These are phyloP conservation scores for Mycena filopes DNA, from an alignment of 768 basidiomycete species.

Conservation along the genomic window DNA sequence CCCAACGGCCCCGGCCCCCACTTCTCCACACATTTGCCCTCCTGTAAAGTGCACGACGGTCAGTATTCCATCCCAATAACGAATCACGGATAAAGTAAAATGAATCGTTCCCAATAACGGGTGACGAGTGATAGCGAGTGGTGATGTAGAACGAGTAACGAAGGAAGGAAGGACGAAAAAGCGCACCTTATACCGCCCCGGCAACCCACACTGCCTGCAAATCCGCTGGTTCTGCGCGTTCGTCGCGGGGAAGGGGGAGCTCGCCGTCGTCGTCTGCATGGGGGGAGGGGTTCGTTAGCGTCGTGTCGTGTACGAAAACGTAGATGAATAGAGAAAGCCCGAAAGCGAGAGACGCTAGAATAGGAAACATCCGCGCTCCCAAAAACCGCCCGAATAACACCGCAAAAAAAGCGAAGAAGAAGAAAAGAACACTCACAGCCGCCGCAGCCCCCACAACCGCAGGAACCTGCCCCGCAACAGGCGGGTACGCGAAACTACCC, in stretches of 20 bases:
- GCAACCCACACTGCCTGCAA: slow-evolving; percentile 78
- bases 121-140: too few species aligned
- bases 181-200: slow-evolving; percentile 71
- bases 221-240: slow-evolving; percentile 79
- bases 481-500: background rate
- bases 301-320: background rate
- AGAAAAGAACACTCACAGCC: background rate
- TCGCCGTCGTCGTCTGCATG: background rate
- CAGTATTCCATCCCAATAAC: too few species aligned
- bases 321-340: background rate
- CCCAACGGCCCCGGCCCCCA: slow-evolving; percentile 89
- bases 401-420: background rate
- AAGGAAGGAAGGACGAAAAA: background rate
- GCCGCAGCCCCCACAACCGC: background rate
- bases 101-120: too few species aligned
- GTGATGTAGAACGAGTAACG: too few species aligned
- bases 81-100: too few species aligned
- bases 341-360: too few species aligned
- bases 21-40: slow-evolving; percentile 88
- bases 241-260: slow-evolving; percentile 50
- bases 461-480: background rate
- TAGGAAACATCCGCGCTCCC: too few species aligned
- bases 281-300: too few species aligned
- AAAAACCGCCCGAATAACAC: background rate
- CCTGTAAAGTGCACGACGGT: too few species aligned